phyloP scores from a whole-genome alignment of 1,284 basidiomycete species.

The Heliocybe sulcata region DNA sequence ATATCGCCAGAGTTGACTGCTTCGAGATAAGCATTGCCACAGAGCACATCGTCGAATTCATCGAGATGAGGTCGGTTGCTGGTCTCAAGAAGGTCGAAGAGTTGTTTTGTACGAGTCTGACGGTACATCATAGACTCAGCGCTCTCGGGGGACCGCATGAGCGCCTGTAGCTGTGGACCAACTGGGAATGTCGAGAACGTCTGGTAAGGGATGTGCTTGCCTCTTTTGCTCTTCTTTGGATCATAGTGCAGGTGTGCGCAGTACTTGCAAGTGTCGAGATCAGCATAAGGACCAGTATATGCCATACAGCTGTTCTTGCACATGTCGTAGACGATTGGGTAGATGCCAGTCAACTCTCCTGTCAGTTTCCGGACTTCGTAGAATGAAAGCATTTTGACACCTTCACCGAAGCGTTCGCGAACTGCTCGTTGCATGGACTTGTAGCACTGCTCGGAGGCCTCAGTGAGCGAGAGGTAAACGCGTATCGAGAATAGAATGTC shows the following conservation, averaged over 20 bases:
- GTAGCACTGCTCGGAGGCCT: constrained; percentile 20
- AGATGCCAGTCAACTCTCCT: constrained; percentile 20
- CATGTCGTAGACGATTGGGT: constrained; percentile 22
- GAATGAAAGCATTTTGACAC: constrained; percentile 16
- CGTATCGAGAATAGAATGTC: constrained; percentile 9
- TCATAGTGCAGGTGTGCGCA: background rate
- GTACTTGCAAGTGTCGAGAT: background rate
- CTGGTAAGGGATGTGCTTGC: background rate
- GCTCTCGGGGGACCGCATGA: constrained; percentile 10
- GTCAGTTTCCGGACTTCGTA: constrained; percentile 13
- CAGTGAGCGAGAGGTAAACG: constrained; percentile 11
- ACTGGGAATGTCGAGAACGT: constrained; percentile 14
- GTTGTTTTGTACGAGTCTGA: background rate
- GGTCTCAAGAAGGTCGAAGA: background rate
- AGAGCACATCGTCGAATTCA: background rate
- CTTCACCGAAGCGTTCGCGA: constrained; percentile 13
- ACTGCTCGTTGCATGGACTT: constrained; percentile 11
- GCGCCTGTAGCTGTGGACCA: constrained; percentile 17
- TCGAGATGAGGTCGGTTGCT: background rate
- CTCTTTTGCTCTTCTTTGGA: background rate
- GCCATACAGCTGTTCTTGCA: constrained; percentile 9
- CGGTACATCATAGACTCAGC: constrained; percentile 1
- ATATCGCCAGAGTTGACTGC: background rate
- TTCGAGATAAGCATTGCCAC: background rate
- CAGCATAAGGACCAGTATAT: background rate